These are phyloP conservation scores for Wilcoxina mikolae DNA, from an alignment of 495 filamentous ascomycete species.

Conservation along the genomic window DNA sequence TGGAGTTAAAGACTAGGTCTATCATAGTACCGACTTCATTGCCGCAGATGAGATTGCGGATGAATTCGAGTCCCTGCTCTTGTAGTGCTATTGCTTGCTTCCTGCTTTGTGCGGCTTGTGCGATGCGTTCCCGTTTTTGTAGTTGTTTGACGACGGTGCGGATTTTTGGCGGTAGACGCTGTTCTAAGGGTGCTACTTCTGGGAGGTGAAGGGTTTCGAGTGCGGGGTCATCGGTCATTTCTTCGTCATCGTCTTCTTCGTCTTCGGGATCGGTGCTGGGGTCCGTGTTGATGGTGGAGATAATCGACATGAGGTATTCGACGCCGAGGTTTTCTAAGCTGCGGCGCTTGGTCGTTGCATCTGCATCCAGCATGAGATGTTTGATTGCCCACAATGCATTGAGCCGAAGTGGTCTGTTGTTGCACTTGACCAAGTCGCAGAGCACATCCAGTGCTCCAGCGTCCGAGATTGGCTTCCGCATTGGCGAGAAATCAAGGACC, in stretches of 20 bases:
- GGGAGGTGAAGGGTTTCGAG: not conserved
- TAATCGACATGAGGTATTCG: conserved; percentile 64
- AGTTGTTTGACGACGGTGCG: not conserved
- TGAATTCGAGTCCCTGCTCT: conserved; percentile 73
- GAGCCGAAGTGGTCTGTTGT: conserved; percentile 53
- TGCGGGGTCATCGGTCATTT: conserved; percentile 32
- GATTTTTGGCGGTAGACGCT: conserved; percentile 19
- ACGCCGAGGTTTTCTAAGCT: conserved; percentile 62
- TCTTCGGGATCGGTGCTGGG: conserved; percentile 25
- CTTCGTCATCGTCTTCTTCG: conserved; percentile 52
- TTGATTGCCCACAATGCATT: conserved; percentile 89
- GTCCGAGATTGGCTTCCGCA: conserved; percentile 66
- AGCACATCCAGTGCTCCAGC: conserved; percentile 62
- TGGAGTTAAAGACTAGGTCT: conserved; percentile 47
- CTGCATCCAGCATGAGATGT: conserved; percentile 56
- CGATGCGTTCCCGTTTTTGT: not conserved
- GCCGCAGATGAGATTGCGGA: conserved; percentile 77
- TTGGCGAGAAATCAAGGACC: conserved; percentile 70
- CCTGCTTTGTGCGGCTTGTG: not conserved
- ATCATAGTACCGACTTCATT: conserved; percentile 47
- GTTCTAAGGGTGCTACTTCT: conserved; percentile 2
- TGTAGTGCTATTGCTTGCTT: conserved; percentile 68
- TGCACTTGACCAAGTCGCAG: conserved; percentile 69
- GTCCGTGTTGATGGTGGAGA: conserved; percentile 34
- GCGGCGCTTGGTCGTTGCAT: conserved; percentile 53